These are phyloP conservation scores for Noccaea bulbosa DNA, from an alignment of 345 rosid species.

Conservation along the genomic window DNA sequence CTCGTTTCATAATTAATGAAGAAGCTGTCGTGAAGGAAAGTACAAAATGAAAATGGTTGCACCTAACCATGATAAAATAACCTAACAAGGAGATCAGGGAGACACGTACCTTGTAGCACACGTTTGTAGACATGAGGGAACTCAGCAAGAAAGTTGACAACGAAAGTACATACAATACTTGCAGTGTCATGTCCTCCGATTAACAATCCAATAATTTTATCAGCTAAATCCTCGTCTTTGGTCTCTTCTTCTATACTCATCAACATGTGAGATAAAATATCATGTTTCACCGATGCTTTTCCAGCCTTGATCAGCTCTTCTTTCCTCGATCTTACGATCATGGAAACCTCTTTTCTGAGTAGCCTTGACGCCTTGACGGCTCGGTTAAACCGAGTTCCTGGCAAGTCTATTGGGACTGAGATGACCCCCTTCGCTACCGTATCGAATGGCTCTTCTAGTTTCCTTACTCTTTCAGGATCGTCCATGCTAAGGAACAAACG, in stretches of 20 bases:
- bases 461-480: conserved; percentile 22
- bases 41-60: not conserved
- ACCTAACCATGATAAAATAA: conserved; percentile 24
- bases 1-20: not conserved
- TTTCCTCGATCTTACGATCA: conserved; percentile 30
- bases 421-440: conserved; percentile 29
- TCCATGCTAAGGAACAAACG: conserved; percentile 47
- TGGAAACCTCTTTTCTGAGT: conserved; percentile 35
- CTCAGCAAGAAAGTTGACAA: conserved; percentile 45
- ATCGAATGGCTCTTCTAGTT: conserved; percentile 32
- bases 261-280: conserved; percentile 42
- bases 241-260: conserved; percentile 20
- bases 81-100: not conserved
- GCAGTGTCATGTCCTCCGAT: conserved; percentile 49
- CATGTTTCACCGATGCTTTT: conserved; percentile 27
- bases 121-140: conserved; percentile 41
- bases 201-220: conserved; percentile 43
- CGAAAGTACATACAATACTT: conserved; percentile 43
- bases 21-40: conserved; percentile 17
- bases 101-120: conserved; percentile 43
- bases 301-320: conserved; percentile 20
- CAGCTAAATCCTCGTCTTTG: conserved; percentile 40
- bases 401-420: conserved; percentile 42
- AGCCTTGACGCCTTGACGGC: conserved; percentile 38
- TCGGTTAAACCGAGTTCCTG: conserved; percentile 41